Percentiles rank a stretch among this genome's conserved stretches.
phyloP scores from a whole-genome alignment of 176 grass and related monocot genomes.

The Luzula sylvatica region DNA sequence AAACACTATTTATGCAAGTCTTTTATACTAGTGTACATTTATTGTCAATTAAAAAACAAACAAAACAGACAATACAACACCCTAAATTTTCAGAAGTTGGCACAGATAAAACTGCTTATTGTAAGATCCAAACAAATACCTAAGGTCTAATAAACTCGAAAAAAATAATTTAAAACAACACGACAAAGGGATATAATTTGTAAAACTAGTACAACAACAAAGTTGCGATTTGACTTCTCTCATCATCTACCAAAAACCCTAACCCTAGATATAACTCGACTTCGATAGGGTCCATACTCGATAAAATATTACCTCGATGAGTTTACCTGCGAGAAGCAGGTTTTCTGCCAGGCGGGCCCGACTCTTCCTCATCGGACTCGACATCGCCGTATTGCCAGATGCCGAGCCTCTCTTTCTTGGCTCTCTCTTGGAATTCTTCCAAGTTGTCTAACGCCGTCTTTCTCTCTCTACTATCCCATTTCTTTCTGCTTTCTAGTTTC shows the following conservation, averaged over 20 bases:
- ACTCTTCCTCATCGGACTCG: constrained; percentile 42
- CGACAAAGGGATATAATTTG: too few relatives aligned
- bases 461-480: constrained; percentile 28
- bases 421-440: constrained; percentile 46
- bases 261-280: too few relatives aligned
- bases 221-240: neutral
- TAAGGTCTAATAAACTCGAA: too few relatives aligned
- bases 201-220: too few relatives aligned
- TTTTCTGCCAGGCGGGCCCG: constrained; percentile 31
- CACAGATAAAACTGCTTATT: too few relatives aligned
- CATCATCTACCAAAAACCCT: too few relatives aligned
- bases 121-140: too few relatives aligned
- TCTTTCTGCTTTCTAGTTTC: constrained; percentile 34
- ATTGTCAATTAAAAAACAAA: neutral
- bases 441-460: constrained; percentile 35
- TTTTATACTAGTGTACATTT: too few relatives aligned
- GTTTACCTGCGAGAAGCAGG: constrained; percentile 14
- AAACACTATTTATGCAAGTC: too few relatives aligned
- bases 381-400: constrained; percentile 40
- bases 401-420: constrained; percentile 21
- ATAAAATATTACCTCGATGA: too few relatives aligned
- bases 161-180: too few relatives aligned
- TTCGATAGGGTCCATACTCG: too few relatives aligned
- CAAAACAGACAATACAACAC: neutral
- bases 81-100: neutral